Percentiles rank a stretch among this genome's conserved stretches.
phyloP scores from a whole-genome alignment of 768 basidiomycete species.

The Stropharia rugosoannulata region DNA sequence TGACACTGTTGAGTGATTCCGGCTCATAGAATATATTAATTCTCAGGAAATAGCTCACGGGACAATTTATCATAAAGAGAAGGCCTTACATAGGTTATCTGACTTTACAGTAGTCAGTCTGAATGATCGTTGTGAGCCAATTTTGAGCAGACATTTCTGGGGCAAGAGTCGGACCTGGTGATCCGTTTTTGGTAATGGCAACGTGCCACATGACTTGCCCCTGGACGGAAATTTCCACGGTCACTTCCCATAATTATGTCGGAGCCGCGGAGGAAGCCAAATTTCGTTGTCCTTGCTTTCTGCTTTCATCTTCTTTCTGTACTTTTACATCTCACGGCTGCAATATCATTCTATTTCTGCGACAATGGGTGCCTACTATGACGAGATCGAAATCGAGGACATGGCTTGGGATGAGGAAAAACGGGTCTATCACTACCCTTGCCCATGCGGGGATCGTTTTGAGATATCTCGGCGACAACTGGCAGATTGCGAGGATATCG shows the following conservation, averaged over 20 bases:
- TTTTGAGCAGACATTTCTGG: too few species aligned
- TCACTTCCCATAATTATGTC: background rate
- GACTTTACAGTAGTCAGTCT: too few species aligned
- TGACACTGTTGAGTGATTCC: too few species aligned
- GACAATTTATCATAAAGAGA: too few species aligned
- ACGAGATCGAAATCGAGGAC: conserved; percentile 97
- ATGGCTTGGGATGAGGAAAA: conserved; percentile 88
- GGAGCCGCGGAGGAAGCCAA: background rate
- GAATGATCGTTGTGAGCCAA: too few species aligned
- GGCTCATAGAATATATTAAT: too few species aligned
- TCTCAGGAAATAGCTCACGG: too few species aligned
- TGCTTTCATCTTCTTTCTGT: background rate
- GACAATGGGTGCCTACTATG: conserved; percentile 84
- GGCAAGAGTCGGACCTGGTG: background rate
- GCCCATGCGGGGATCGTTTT: conserved; percentile 97
- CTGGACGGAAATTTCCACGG: background rate
- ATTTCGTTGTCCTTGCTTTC: background rate
- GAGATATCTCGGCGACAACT: conserved; percentile 89
- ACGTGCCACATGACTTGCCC: background rate
- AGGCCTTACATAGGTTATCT: too few species aligned
- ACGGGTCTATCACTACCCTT: conserved; percentile 91
- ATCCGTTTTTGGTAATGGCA: background rate
- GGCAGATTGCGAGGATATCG: conserved; percentile 88
- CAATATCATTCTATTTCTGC: background rate
- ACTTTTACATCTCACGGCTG: background rate